A percentile compares a stretch with the other conserved stretches of the same genome.
Conservation (phyloP, 1,139 yeast genomes). For the Candida tetrigidarum region DNA sequence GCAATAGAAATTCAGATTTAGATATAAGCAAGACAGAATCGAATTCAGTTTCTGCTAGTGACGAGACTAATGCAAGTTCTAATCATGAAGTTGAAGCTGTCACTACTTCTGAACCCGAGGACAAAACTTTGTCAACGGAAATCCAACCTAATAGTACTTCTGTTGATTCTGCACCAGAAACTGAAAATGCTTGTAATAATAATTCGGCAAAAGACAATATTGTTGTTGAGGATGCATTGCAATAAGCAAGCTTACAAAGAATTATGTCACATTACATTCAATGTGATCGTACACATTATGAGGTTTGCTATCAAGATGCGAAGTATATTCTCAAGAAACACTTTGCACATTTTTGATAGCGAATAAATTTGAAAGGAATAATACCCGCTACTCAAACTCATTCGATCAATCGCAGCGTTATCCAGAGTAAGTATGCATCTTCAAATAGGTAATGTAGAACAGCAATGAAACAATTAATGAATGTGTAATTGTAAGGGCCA, state of each 20-base stretch:
- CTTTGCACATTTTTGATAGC: too few species aligned
- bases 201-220: background rate
- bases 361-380: too few species aligned
- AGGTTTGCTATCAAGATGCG: too few species aligned
- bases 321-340: too few species aligned
- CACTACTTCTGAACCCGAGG: background rate
- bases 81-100: background rate
- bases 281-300: too few species aligned
- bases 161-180: background rate
- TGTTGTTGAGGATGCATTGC: background rate
- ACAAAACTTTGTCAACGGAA: background rate
- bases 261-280: too few species aligned
- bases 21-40: background rate
- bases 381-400: too few species aligned
- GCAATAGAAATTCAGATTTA: background rate
- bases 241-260: background rate
- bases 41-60: background rate
- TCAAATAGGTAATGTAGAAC: too few species aligned
- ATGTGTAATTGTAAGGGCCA: too few species aligned
- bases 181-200: background rate
- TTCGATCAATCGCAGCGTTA: too few species aligned
- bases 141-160: background rate
- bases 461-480: too few species aligned
- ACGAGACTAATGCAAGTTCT: background rate
- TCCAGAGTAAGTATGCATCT: too few species aligned